Evolutionary conservation across 140 eudicot genomes (phyloP), one percentile per base, ranked within the genome.

Genomic region (Anethum foeniculum): DNA sequence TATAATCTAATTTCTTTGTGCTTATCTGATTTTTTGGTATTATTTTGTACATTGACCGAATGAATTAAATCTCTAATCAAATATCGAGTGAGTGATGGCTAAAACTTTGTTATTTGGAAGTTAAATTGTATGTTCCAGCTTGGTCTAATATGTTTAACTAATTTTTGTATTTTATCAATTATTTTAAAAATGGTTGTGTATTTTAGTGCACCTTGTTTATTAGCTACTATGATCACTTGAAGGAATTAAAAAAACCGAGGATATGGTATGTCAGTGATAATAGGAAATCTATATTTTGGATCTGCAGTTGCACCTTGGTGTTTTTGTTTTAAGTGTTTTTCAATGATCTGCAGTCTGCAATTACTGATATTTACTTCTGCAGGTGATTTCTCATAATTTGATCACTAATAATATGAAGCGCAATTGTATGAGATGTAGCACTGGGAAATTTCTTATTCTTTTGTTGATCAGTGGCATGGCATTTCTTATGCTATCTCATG

Each of bases 381-480:
- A 94, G 99, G 88, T 86, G 67, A 75, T 92, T 84, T 80, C 88
- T 52, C 91, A 90, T 75, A 78, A 85, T 69, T 51, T 94, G 65
- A 64, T 92, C 80, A 85, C 85, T 72, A 94, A 86, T 56, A 90
- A 87, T 67, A 78, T 86, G 85, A 90, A 85, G 79, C 93, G 89
- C 34, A 91, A 85, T 30, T 85, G 91, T 41, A 65, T 67, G 85
- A 81, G 81, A 76, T 94, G 93, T 85, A 94, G 97, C 77, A 89
- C 93, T 7, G 99, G 99, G 82, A 94, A 88, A 88, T 88, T 92
- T 76, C 86, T 94, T 36, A 83, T 88, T 77, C 75, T 94, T 79
- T 36, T 94, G 82, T 78, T 94, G 91, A 71, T 92, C 64, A 85
- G 86, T 81, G 96, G 99, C 60, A 80, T 94, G 58, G 85, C 89